A percentile compares a stretch with the other conserved stretches of the same genome.
Conservation (phyloP, 73 alveolate species). For the Tetrahymena elliotti region DNA sequence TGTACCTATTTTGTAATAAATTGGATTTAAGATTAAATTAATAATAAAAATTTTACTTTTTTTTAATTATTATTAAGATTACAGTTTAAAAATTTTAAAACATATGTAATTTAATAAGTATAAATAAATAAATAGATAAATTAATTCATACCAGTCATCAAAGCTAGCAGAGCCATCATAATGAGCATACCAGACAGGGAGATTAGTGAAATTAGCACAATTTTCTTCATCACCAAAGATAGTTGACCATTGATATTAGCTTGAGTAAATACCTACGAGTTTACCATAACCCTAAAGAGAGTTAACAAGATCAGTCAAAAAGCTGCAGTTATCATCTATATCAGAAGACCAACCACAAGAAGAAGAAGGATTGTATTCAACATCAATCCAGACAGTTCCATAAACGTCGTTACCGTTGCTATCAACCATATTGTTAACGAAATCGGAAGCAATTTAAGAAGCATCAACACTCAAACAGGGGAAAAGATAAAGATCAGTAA, state of each 20-base stretch:
- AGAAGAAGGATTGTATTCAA: conserved; percentile 62
- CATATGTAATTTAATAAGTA: too few relatives aligned
- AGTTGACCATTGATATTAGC: conserved; percentile 54
- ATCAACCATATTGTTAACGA: conserved; percentile 30
- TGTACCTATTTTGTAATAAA: not conserved
- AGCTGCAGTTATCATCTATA: conserved; percentile 47
- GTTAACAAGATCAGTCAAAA: conserved; percentile 29
- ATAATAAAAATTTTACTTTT: too few relatives aligned
- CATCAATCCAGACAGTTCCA: conserved; percentile 72
- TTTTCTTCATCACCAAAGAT: conserved; percentile 55
- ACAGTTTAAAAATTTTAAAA: not conserved
- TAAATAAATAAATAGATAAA: not conserved
- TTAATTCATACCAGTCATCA: not conserved
- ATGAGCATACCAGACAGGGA: conserved; percentile 84
- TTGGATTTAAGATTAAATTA: not conserved
- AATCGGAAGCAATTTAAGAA: not conserved
- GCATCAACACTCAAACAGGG: conserved; percentile 45
- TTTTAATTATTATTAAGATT: not conserved
- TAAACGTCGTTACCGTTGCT: conserved; percentile 34
- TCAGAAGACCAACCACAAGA: conserved; percentile 56
- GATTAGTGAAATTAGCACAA: conserved; percentile 38
- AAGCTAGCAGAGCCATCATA: conserved; percentile 49
- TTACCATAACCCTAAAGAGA: conserved; percentile 44
- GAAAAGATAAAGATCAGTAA: conserved; percentile 70
- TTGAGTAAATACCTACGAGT: conserved; percentile 56